phyloP scores from a whole-genome alignment of 2,329 filamentous ascomycete genomes.

The Penicillium sp. region DNA sequence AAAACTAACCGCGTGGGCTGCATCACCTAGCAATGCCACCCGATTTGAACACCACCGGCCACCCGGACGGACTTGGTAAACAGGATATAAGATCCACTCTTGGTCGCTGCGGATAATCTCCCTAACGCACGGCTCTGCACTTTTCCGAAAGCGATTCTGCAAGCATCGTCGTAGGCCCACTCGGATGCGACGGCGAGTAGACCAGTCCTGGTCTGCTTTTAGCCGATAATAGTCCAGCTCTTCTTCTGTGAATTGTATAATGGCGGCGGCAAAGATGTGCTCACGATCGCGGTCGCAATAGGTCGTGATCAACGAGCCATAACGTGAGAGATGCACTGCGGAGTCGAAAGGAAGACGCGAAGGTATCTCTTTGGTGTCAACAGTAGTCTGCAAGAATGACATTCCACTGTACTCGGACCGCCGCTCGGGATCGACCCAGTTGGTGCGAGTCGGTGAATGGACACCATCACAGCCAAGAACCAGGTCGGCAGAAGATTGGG shows the following conservation, averaged over 20 bases:
- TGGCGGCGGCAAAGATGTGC: background rate
- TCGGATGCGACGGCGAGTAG: background rate
- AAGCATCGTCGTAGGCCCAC: background rate
- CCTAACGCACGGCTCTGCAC: background rate
- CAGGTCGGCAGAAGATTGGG: background rate
- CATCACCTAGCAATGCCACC: background rate
- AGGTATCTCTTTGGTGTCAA: background rate
- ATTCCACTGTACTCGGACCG: background rate
- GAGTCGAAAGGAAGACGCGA: background rate
- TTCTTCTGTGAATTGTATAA: background rate
- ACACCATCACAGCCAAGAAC: background rate
- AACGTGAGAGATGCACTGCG: background rate
- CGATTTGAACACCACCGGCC: background rate
- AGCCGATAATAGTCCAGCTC: background rate
- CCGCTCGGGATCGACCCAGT: background rate
- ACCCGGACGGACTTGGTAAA: background rate
- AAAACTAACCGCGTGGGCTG: background rate
- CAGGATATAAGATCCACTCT: background rate
- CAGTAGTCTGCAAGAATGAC: background rate
- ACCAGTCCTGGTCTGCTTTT: background rate
- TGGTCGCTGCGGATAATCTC: background rate
- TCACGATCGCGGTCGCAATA: background rate
- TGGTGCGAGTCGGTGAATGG: background rate
- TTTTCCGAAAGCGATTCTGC: background rate
- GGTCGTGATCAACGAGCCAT: background rate